Conservation (phyloP, 2,329 filamentous ascomycete species). For the Neocucurbitaria cava region DNA sequence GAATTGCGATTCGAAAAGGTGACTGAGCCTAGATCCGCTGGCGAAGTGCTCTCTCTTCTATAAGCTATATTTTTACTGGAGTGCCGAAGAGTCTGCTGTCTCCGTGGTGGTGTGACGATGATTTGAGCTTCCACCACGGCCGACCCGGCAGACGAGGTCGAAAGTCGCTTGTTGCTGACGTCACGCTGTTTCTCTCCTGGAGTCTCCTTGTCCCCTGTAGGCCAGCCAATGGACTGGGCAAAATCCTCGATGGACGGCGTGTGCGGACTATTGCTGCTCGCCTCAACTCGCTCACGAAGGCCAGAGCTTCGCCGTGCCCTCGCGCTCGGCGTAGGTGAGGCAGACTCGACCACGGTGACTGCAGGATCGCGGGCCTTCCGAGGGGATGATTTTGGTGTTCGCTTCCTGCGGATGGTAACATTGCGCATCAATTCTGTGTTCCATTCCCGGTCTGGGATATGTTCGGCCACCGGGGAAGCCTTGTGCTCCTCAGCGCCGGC, state of each 20-base stretch:
- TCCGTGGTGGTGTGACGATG: slow-evolving; percentile 57
- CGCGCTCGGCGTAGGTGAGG: slow-evolving; percentile 28
- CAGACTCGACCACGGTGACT: slow-evolving; percentile 19
- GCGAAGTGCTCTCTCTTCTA: slow-evolving; percentile 49
- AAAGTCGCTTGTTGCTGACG: slow-evolving; percentile 53
- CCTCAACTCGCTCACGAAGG: slow-evolving; percentile 44
- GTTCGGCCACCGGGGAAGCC: slow-evolving; percentile 26
- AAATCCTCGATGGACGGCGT: slow-evolving; percentile 56
- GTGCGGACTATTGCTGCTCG: slow-evolving; percentile 40
- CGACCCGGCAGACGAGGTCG: slow-evolving; percentile 60
- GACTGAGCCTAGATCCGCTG: slow-evolving; percentile 50
- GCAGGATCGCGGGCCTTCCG: slow-evolving; percentile 14
- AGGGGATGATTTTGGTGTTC: slow-evolving; percentile 33
- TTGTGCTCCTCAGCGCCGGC: slow-evolving; percentile 21
- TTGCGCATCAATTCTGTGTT: slow-evolving; percentile 52
- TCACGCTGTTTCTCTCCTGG: slow-evolving; percentile 33
- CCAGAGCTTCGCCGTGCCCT: slow-evolving; percentile 31
- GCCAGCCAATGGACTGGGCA: slow-evolving; percentile 60
- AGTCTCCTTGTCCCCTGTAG: slow-evolving; percentile 44
- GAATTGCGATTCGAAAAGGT: slow-evolving; percentile 56
- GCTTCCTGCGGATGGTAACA: slow-evolving; percentile 49
- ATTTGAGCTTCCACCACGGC: slow-evolving; percentile 64
- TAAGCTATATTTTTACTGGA: slow-evolving; percentile 61
- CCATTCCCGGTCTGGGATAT: slow-evolving; percentile 48
- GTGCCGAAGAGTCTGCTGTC: slow-evolving; percentile 58